Percentiles rank a stretch among this genome's conserved stretches.
phyloP scores from a whole-genome alignment of 208 protist species.

The Leishmania guyanensis region DNA sequence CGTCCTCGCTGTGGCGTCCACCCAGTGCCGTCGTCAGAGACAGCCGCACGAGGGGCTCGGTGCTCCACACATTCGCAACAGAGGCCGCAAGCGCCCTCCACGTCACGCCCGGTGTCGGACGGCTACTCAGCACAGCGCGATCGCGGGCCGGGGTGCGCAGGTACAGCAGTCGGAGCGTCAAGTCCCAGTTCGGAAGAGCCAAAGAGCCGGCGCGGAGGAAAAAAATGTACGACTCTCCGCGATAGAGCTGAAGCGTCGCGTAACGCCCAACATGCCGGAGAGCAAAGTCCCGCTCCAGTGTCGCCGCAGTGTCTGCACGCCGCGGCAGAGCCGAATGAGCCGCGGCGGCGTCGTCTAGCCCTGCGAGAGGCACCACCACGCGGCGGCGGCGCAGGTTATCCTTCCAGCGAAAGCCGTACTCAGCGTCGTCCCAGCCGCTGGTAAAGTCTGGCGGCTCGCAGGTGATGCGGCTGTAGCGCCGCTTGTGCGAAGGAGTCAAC shows the following conservation, averaged over 20 bases:
- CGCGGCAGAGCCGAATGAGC: not conserved
- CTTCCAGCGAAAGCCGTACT: slow-evolving; percentile 44
- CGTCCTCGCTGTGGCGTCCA: not conserved
- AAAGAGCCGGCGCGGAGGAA: slow-evolving; percentile 36
- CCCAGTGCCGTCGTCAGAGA: not conserved
- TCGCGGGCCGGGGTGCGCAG: slow-evolving; percentile 30
- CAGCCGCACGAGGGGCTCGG: slow-evolving; percentile 4
- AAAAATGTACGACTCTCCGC: slow-evolving; percentile 67
- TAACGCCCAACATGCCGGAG: slow-evolving; percentile 27
- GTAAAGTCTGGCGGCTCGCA: slow-evolving; percentile 38
- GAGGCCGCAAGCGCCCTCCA: slow-evolving; percentile 10
- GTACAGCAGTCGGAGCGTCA: slow-evolving; percentile 43
- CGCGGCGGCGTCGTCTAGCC: not conserved
- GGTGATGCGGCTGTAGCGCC: slow-evolving; percentile 29
- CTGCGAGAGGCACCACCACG: slow-evolving; percentile 40
- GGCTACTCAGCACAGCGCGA: slow-evolving; percentile 38
- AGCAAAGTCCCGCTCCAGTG: slow-evolving; percentile 1
- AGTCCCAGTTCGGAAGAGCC: slow-evolving; percentile 46
- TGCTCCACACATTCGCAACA: slow-evolving; percentile 1
- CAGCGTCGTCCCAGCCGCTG: slow-evolving; percentile 28
- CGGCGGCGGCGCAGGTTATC: slow-evolving; percentile 63
- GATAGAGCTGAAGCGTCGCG: slow-evolving; percentile 47
- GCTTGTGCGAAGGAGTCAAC: not conserved
- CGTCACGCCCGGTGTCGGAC: slow-evolving; percentile 20
- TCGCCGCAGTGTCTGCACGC: not conserved